Evolutionary conservation across 1,284 basidiomycete genomes (phyloP), one percentile per base, ranked within the genome.

Genomic region (Coniferiporia sulphurascens): DNA sequence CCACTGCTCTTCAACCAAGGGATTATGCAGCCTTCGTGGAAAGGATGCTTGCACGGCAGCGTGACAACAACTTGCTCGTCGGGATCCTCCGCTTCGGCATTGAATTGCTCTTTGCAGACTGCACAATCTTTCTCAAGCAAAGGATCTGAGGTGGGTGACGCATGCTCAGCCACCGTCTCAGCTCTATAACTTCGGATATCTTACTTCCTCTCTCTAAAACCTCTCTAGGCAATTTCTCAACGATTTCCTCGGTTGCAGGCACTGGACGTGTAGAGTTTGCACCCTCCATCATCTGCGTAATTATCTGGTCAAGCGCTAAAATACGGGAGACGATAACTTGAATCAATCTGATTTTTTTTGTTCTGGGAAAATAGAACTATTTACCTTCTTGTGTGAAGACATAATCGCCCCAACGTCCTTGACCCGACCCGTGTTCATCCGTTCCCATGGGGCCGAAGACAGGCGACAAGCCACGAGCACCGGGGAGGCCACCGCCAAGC

Each of bases 1-100:
- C 86, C 91, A 63, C 86, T 90, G 1, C 85, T 86, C 67, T 87
- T 89, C 19, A 93, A 73, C 91, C 91, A 93, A 0, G 89, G 89
- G 17, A 87, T 63, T 63, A 93, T 91, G 67, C 91, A 93, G 15
- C 83, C 79, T 65, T 89, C 81, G 66, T 93, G 91, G 74, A 91
- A 93, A 3, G 87, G 80, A 68, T 92, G 90, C 62, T 83, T 81
- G 76, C 91, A 93, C 3, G 89, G 89, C 17, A 93, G 75, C 0
- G 85, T 85, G 6, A 91, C 73, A 13, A 89, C 76, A 27, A 88
- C 69, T 63, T 84, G 81, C 63, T 91, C 87, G 55, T 84, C 85
- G 1, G 85, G 83, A 65, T 89, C 85, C 56, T 89, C 86, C 3
- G 84, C 81, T 49, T 76, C 73, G 13, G 86, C 70, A 54, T 76